Conservation (phyloP, 257 asterid genomes). For the Rehmannia glutinosa region DNA sequence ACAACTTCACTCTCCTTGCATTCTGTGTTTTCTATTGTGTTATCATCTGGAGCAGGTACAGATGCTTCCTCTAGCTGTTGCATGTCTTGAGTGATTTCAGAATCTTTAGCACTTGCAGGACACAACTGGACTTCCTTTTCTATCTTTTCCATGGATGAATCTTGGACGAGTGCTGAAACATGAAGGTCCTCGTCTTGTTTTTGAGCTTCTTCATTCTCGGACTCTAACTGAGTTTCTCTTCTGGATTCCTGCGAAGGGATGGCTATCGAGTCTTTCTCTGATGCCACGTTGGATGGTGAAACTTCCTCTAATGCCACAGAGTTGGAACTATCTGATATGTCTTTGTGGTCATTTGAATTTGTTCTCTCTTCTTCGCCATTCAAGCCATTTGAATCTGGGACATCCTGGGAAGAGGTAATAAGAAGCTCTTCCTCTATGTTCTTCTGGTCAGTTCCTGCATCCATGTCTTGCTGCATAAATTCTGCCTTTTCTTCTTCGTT, state of each 20-base stretch:
- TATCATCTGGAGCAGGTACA: slow-evolving; percentile 17
- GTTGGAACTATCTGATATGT: slow-evolving; percentile 11
- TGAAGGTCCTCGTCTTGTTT: slow-evolving; percentile 10
- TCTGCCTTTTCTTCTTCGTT: slow-evolving; percentile 19
- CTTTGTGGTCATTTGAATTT: background rate
- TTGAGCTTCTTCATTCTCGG: slow-evolving; percentile 20
- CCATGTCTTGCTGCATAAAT: background rate
- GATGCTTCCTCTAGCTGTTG: slow-evolving; percentile 18
- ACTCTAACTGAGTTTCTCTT: slow-evolving; percentile 6
- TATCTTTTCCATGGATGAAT: slow-evolving; percentile 9
- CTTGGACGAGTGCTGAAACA: slow-evolving; percentile 12
- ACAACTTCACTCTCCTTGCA: slow-evolving; percentile 10
- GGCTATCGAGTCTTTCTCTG: slow-evolving; percentile 19
- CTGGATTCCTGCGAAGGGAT: slow-evolving; percentile 11
- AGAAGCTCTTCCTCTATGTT: too few species aligned
- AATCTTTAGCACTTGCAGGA: slow-evolving; percentile 13
- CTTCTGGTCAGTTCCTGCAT: slow-evolving; percentile 9
- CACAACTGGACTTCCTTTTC: slow-evolving; percentile 5
- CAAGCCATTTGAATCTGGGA: too few species aligned
- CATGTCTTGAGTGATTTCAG: slow-evolving; percentile 17
- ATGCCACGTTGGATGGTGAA: background rate
- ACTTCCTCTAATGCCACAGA: slow-evolving; percentile 11
- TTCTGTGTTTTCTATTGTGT: slow-evolving; percentile 1
- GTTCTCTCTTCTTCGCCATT: too few species aligned
- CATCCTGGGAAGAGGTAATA: slow-evolving; percentile 3